phyloP scores from a whole-genome alignment of 768 basidiomycete species.

The Termitomyces sp. region DNA sequence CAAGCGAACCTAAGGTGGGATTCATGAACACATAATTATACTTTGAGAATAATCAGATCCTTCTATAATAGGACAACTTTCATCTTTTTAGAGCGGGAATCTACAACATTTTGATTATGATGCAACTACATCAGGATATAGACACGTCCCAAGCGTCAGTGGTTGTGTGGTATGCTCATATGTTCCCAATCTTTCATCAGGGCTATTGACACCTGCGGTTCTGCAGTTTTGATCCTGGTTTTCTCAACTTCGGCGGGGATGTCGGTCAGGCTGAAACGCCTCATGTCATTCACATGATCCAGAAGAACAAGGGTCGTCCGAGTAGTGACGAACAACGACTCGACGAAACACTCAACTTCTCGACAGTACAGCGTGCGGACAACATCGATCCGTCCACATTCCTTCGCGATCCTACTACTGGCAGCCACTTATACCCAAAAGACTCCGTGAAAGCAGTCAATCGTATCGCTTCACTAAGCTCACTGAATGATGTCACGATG shows the following conservation, averaged over 20 bases:
- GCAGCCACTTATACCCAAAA: conserved; percentile 52
- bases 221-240: conserved; percentile 1
- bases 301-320: not conserved
- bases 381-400: conserved; percentile 35
- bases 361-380: conserved; percentile 15
- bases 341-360: not conserved
- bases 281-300: conserved; percentile 6
- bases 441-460: conserved; percentile 58
- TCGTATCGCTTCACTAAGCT: conserved; percentile 37
- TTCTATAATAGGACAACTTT: conserved; percentile 36
- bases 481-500: conserved; percentile 9
- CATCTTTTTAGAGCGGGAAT: conserved; percentile 49
- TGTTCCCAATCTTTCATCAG: not conserved
- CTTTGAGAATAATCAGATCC: not conserved
- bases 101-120: conserved; percentile 62
- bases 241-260: not conserved
- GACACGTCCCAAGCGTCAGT: conserved; percentile 53
- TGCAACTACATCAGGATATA: conserved; percentile 55
- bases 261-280: not conserved
- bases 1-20: conserved; percentile 20
- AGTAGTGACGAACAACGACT: no score
- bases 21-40: not conserved
- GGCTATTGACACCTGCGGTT: not conserved
- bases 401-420: conserved; percentile 61
- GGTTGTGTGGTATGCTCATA: conserved; percentile 53